These are phyloP conservation scores for Pichia sp. DNA, from an alignment of 1,139 yeast species.

Conservation along the genomic window DNA sequence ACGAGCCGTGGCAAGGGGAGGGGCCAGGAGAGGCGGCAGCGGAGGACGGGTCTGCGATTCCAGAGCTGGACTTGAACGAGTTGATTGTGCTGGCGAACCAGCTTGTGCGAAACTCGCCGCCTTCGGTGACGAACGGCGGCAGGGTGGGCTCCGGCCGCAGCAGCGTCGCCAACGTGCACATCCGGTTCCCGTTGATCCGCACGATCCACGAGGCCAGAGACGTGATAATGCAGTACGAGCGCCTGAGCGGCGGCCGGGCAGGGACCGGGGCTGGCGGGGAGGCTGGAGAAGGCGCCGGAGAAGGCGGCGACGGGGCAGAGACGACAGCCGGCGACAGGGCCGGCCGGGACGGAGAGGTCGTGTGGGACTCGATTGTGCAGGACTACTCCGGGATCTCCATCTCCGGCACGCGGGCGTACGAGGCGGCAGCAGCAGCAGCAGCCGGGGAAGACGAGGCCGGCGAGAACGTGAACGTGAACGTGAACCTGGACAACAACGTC, in stretches of 20 bases:
- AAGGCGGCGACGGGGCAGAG: background rate
- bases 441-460: background rate
- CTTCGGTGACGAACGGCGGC: background rate
- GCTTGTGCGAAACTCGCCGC: constrained; percentile 15
- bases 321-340: too few species aligned
- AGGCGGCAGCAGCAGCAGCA: background rate
- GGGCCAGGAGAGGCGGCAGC: too few species aligned
- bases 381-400: constrained; percentile 10
- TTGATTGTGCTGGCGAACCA: constrained; percentile 27
- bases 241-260: background rate
- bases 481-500: constrained; percentile 5
- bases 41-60: constrained; percentile 13
- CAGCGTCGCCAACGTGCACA: constrained; percentile 5
- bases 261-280: background rate
- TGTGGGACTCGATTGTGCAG: constrained; percentile 10
- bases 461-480: background rate
- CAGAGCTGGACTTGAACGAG: constrained; percentile 26
- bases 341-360: background rate
- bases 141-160: background rate
- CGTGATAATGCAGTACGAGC: constrained; percentile 20
- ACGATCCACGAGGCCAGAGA: constrained; percentile 18
- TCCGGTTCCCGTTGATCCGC: constrained; percentile 12
- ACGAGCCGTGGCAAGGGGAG: too few species aligned
- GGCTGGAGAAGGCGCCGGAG: background rate
- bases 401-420: constrained; percentile 7